Base-by-base conservation (phyloP, 106 monocot genomes). In the Amphibolis antarctica region DNA sequence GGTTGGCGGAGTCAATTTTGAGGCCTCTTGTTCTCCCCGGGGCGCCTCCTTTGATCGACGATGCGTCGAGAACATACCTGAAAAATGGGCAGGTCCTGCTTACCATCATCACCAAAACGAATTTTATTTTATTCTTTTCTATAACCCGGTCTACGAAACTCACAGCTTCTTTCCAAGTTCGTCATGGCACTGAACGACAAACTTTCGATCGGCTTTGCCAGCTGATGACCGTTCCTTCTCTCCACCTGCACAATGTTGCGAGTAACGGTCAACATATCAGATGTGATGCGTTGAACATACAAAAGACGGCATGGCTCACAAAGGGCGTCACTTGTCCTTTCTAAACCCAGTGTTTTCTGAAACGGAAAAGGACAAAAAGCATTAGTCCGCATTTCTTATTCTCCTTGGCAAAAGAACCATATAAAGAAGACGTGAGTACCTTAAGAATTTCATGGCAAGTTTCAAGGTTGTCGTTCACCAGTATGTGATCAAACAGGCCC, bases 391-490 rank as follows among this genome's bases (percentile, higher is more conserved):
- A 61, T 42, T 36, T 42, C 42, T 4, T 42, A 61, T 20, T 46
- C 12, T 19, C 28, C 23, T 19, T 20, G 45, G 3, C 21, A 29
- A 18, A 18, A 20, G 1, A 54, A 6, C 9, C 22, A 28, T 17
- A 46, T 21, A 22, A 50, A 28, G 28, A n/a, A 52, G 15, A 28
- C 10, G 47, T 51, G 11, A 26, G 13, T 62, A 96, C 89, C 96
- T 96, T 84, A 30, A 96, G 78, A 19, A 80, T 84, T 36, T 73
- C 63, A 68, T 84, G 86, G 74, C 96, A 90, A 24, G 55, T 47
- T 44, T 86, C 86, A 62, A 96, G 84, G 55, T 84, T 75, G 70
- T 98, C 86, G 65, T 90, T 98, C n/a, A 91, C 82, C 68, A 91
- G 64, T 12, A 85, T 48, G 74, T 90, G 80, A 66, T 87, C 96